A percentile compares a stretch with the other conserved stretches of the same genome.
phyloP scores from a whole-genome alignment of 345 rosid genomes.

The Aurinia saxatilis region DNA sequence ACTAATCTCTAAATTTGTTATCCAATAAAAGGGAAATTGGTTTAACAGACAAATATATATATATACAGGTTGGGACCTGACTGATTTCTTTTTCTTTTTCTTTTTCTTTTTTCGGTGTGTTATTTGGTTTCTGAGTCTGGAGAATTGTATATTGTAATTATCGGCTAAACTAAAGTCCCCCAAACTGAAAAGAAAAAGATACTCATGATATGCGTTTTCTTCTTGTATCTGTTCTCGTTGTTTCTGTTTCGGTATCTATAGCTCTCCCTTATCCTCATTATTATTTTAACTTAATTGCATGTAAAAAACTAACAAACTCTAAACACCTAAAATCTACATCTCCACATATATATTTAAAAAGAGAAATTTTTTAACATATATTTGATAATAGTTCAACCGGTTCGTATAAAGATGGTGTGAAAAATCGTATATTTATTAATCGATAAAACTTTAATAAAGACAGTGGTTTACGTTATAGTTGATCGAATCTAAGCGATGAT shows the following conservation, averaged over 20 bases:
- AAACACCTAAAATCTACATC: no score
- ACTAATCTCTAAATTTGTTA: slow-evolving; percentile 34
- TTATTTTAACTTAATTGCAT: no score
- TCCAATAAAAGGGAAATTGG: slow-evolving; percentile 25
- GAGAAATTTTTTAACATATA: no score
- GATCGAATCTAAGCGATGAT: no score
- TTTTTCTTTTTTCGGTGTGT: slow-evolving; percentile 11
- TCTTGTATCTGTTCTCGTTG: background rate
- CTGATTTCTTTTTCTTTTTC: slow-evolving; percentile 10
- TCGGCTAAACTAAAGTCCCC: slow-evolving; percentile 11
- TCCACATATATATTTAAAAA: no score
- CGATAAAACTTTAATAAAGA: no score
- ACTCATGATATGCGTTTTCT: slow-evolving; percentile 15
- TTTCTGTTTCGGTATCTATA: background rate
- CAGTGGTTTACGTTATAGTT: no score
- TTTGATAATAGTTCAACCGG: no score
- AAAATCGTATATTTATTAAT: no score
- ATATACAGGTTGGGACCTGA: slow-evolving; percentile 12
- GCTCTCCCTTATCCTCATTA: background rate
- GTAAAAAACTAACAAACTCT: no score
- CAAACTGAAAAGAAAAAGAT: background rate
- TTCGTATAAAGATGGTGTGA: no score
- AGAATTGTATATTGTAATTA: slow-evolving; percentile 30
- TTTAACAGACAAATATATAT: slow-evolving; percentile 8
- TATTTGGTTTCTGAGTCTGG: slow-evolving; percentile 9